Evolutionary conservation across 768 basidiomycete genomes (phyloP).

Genomic region (Boletus eberwhitei): DNA sequence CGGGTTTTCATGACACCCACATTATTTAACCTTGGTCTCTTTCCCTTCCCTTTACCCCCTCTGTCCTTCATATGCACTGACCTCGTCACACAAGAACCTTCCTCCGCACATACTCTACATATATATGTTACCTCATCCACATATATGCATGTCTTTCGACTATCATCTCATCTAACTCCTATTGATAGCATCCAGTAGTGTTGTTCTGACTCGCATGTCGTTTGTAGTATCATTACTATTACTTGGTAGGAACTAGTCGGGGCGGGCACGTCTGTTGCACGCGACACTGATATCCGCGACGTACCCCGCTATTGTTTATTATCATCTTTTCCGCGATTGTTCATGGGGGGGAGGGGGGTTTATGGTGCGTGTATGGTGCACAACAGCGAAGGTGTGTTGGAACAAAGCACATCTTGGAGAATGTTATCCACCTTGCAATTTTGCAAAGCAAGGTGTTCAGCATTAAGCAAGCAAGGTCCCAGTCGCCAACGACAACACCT

Average conservation of each 20-base stretch:
- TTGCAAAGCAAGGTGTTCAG: no score
- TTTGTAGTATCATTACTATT: neutral
- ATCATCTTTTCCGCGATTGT: no score
- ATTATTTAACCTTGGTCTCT: neutral
- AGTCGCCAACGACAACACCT: no score
- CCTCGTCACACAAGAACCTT: slow-evolving; percentile 11
- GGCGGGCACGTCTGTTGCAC: neutral
- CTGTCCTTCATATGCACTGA: neutral
- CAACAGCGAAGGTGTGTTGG: neutral
- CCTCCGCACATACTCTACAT: slow-evolving; percentile 4
- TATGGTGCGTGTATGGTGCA: neutral
- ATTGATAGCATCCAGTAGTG: neutral
- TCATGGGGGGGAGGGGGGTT: neutral
- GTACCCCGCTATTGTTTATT: neutral
- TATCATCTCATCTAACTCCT: neutral
- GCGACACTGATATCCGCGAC: neutral
- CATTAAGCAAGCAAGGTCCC: no score
- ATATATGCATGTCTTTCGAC: slow-evolving; percentile 2
- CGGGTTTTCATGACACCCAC: neutral
- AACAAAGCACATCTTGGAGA: no score
- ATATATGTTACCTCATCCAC: slow-evolving; percentile 8
- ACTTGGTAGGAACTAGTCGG: neutral
- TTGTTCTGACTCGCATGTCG: neutral
- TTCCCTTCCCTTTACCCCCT: neutral
- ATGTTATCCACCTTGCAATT: no score